phyloP scores from a whole-genome alignment of 2,329 filamentous ascomycete genomes.

The Falciphora oryzae region DNA sequence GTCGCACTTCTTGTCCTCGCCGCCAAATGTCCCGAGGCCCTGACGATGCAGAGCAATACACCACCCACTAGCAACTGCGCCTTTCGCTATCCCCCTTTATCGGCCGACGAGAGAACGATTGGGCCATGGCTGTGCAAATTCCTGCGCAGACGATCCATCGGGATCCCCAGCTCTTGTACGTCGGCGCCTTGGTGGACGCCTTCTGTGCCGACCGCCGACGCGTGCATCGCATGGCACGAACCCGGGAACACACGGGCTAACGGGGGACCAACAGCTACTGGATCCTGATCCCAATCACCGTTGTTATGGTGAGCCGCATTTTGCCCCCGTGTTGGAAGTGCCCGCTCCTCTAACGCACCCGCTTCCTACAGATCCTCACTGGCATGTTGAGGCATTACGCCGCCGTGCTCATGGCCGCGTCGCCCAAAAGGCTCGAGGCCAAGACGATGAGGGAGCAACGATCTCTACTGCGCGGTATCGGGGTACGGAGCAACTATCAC shows the following conservation, averaged over 20 bases:
- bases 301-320: constrained; percentile 73
- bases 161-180: constrained; percentile 97
- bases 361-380: constrained; percentile 63
- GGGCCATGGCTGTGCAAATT: constrained; percentile 66
- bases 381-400: constrained; percentile 96
- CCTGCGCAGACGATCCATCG: constrained; percentile 92
- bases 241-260: background rate
- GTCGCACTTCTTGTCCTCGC: too few species aligned
- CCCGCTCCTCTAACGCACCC: constrained; percentile 11
- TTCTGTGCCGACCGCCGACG: background rate
- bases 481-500: constrained; percentile 75
- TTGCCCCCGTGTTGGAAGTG: background rate
- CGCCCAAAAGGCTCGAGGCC: constrained; percentile 76
- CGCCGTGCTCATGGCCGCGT: constrained; percentile 77
- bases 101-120: background rate
- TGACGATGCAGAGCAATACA: too few species aligned
- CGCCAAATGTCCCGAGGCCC: too few species aligned
- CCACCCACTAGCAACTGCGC: too few species aligned
- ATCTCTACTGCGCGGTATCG: constrained; percentile 75
- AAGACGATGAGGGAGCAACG: constrained; percentile 80
- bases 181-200: constrained; percentile 13
- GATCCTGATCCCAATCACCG: constrained; percentile 95
- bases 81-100: background rate
- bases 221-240: background rate
- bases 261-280: constrained; percentile 67